phyloP scores from a whole-genome alignment of 225 moss, liverwort and hornwort species.

The Marchantia paleacea region DNA sequence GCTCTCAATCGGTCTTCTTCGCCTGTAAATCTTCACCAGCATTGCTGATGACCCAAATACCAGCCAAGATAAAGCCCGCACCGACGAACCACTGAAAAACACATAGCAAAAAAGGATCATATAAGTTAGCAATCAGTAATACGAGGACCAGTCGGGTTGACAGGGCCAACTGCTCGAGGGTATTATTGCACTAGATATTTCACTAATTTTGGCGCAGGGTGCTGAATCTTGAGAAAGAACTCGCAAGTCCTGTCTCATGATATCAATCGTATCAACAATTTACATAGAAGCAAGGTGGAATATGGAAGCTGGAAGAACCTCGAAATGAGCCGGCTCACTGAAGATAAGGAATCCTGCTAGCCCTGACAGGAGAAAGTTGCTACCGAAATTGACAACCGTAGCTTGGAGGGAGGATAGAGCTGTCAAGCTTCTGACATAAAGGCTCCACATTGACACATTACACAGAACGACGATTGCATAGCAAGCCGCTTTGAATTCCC shows the following conservation, averaged over 20 bases:
- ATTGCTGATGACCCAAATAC: constrained; percentile 60
- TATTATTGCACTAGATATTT: too few species aligned
- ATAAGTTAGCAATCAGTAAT: too few species aligned
- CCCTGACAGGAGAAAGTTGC: constrained; percentile 73
- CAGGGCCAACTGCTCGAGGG: too few species aligned
- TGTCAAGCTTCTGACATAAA: constrained; percentile 74
- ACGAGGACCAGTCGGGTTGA: too few species aligned
- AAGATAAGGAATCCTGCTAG: constrained; percentile 64
- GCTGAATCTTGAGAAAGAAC: too few species aligned
- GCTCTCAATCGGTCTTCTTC: too few species aligned
- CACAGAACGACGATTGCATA: constrained; percentile 68
- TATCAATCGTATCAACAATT: too few species aligned
- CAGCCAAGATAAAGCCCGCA: constrained; percentile 57
- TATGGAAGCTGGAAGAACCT: constrained; percentile 21
- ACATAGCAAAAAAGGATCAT: not conserved
- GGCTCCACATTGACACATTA: constrained; percentile 91
- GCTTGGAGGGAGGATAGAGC: constrained; percentile 76
- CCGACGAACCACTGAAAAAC: constrained; percentile 51
- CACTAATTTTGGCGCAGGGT: too few species aligned
- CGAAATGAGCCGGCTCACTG: constrained; percentile 43
- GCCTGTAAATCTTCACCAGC: constrained; percentile 23
- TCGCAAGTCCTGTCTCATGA: too few species aligned
- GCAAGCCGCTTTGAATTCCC: constrained; percentile 63
- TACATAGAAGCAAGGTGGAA: not conserved
- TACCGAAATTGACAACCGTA: constrained; percentile 83